Conservation (phyloP, 148 eudicot genomes). For the Amaranthus hypochondriacus region DNA sequence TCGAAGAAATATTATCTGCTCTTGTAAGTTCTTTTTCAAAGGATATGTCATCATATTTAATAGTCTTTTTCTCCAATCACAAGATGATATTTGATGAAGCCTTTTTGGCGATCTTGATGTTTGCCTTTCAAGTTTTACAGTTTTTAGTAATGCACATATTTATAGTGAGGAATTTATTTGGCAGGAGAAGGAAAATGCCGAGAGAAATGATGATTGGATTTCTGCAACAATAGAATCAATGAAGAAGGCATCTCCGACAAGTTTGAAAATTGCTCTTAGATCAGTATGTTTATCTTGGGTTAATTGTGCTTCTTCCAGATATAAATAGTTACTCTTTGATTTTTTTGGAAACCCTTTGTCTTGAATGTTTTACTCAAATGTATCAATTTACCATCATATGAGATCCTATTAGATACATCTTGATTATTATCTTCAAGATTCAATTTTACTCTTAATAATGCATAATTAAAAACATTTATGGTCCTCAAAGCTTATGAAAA, state of each 20-base stretch:
- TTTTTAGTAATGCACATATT: not conserved
- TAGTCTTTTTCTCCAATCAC: not conserved
- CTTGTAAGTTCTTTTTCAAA: conserved; percentile 52
- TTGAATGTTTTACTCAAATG: not conserved
- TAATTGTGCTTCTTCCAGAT: no score
- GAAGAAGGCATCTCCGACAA: conserved; percentile 82
- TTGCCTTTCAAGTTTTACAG: not conserved
- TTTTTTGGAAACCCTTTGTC: not conserved
- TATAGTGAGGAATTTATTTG: conserved; percentile 7
- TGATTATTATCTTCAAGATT: no score
- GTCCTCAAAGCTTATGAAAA: no score
- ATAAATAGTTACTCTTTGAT: no score
- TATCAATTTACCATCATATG: no score
- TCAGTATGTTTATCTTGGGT: conserved; percentile 43
- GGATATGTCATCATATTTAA: not conserved
- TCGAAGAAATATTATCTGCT: conserved; percentile 71
- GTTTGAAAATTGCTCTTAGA: conserved; percentile 85
- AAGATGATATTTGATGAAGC: not conserved
- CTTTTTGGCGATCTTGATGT: not conserved
- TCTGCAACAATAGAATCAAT: conserved; percentile 59
- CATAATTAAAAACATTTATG: no score
- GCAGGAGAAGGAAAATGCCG: conserved; percentile 60
- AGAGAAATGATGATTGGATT: conserved; percentile 58
- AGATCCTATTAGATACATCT: no score
- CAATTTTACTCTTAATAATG: no score